Percentiles rank a stretch among this genome's conserved stretches.
Conservation (phyloP, 2,329 filamentous ascomycete genomes). For the Kalmusia sp. region DNA sequence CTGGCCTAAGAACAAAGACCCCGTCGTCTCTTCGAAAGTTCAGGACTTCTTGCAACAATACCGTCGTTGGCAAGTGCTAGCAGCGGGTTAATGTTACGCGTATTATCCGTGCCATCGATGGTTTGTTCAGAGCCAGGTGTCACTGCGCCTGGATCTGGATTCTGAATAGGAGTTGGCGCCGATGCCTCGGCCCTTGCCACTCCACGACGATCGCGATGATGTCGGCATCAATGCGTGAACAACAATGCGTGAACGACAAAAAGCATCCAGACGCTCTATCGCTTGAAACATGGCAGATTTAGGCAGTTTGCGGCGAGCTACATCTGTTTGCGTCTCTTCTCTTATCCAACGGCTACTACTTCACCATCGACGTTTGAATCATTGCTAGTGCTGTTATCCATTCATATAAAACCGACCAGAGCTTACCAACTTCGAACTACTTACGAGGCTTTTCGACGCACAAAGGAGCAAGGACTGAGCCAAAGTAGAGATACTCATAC, state of each 20-base stretch:
- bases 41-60: no score
- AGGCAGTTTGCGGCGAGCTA: no score
- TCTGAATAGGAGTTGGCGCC: neutral
- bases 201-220: neutral
- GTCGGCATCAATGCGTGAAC: neutral
- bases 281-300: neutral
- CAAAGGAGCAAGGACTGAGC: no score
- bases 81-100: neutral
- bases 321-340: no score
- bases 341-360: no score
- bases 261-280: neutral
- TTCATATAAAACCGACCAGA: no score
- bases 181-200: slow-evolving; percentile 2
- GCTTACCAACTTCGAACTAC: no score
- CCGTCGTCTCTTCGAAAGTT: neutral
- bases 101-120: neutral
- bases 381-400: no score
- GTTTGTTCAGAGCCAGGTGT: no score
- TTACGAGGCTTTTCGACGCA: no score
- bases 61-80: neutral
- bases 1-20: neutral
- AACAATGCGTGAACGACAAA: neutral
- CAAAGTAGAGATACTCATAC: no score
- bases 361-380: no score
- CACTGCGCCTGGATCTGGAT: neutral